These are phyloP conservation scores for Thelephora terrestris DNA, from an alignment of 1,284 basidiomycete genomes.

Conservation along the genomic window DNA sequence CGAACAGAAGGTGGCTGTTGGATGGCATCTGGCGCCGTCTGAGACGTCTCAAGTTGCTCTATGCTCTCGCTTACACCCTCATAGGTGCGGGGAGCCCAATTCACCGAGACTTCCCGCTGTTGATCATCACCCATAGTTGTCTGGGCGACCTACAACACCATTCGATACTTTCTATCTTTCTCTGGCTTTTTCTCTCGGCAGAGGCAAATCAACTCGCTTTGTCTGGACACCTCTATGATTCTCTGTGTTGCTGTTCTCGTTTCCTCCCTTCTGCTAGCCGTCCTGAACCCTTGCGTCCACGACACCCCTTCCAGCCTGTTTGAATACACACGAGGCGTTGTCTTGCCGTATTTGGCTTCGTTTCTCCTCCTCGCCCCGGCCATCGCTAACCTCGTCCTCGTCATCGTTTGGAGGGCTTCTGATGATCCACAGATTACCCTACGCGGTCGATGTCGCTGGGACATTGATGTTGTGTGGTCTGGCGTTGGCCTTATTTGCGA, in stretches of 20 bases:
- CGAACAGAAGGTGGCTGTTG: constrained; percentile 23
- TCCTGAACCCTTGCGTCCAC: constrained; percentile 27
- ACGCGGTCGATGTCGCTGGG: constrained; percentile 41
- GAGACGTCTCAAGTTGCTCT: no score
- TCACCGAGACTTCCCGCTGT: no score
- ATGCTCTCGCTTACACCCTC: no score
- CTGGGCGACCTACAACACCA: constrained; percentile 50
- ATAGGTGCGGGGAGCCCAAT: no score
- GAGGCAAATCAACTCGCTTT: constrained; percentile 35
- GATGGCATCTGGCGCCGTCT: background rate
- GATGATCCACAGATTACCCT: constrained; percentile 29
- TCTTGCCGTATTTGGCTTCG: constrained; percentile 35
- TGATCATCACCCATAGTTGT: no score
- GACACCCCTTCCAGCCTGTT: background rate
- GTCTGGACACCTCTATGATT: constrained; percentile 50
- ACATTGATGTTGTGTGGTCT: constrained; percentile 58
- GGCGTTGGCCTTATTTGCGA: constrained; percentile 22
- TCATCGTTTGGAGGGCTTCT: constrained; percentile 37
- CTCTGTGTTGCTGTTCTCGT: constrained; percentile 46
- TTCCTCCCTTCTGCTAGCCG: constrained; percentile 29
- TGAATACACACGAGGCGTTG: constrained; percentile 2
- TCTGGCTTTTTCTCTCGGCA: constrained; percentile 25
- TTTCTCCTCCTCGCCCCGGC: constrained; percentile 39
- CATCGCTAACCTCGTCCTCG: constrained; percentile 41
- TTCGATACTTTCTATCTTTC: constrained; percentile 55